Evolutionary conservation across 345 rosid species (phyloP).

Genomic region (Acer yangbiense): DNA sequence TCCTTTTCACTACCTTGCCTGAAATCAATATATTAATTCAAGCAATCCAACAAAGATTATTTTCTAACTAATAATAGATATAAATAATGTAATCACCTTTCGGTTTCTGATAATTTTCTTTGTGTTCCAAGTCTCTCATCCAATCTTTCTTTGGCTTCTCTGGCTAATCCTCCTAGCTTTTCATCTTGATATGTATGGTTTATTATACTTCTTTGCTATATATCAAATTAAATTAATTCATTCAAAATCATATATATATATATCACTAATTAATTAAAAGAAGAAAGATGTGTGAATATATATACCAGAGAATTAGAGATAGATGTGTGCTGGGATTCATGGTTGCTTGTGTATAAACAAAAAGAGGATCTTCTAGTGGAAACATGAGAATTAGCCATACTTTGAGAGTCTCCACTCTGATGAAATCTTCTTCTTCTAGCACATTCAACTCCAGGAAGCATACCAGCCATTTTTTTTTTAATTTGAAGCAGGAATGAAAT

Average conservation of each 20-base stretch:
- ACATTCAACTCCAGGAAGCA: slow-evolving; percentile 86
- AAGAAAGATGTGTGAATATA: background rate
- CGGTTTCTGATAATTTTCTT: slow-evolving; percentile 39
- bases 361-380: slow-evolving; percentile 57
- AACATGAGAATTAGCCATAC: slow-evolving; percentile 23
- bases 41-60: background rate
- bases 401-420: slow-evolving; percentile 54
- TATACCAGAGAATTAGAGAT: slow-evolving; percentile 36
- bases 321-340: slow-evolving; percentile 39
- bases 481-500: background rate
- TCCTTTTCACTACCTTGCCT: slow-evolving; percentile 35
- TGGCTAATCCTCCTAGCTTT: slow-evolving; percentile 63
- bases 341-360: slow-evolving; percentile 57
- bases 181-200: slow-evolving; percentile 40
- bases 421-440: slow-evolving; percentile 77
- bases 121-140: slow-evolving; percentile 60
- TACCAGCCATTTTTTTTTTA: slow-evolving; percentile 59
- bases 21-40: slow-evolving; percentile 11
- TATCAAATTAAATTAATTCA: background rate
- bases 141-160: slow-evolving; percentile 85
- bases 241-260: slow-evolving; percentile 12
- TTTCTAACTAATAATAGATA: too few species aligned
- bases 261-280: too few species aligned
- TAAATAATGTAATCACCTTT: slow-evolving; percentile 30
- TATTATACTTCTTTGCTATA: slow-evolving; percentile 38